Evolutionary conservation across 805 yeast genomes (phyloP), one percentile per base, ranked within the genome.

Genomic region (Priceomyces melissophilus): DNA sequence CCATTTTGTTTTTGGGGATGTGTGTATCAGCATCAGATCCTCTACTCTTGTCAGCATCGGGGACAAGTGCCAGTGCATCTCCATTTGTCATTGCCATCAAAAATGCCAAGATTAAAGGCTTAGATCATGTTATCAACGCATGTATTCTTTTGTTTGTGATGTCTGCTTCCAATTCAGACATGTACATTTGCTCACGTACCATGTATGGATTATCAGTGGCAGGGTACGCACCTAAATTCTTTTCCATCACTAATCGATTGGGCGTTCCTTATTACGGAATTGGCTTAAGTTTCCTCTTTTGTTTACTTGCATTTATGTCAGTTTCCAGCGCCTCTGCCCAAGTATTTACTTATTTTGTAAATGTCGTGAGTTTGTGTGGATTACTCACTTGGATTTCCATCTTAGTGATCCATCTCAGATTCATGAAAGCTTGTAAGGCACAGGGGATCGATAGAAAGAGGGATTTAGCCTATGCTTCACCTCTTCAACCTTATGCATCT

Each of bases 1-100:
- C 84, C 17, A 78, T 83, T 40, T 70, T 82, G 50, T 62, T 84
- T 43, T 64, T 85, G 47, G 87, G 88, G 35, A 71, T 82, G 78
- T 71, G 81, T 57, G 90, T 84, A 42, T 75, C 86, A 29, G 76
- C 76, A 44, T 69, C 69, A 47, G 81, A 80, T 55, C 71, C 75
- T 30, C 49, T 61, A 36, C 68, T 84, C 45, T 61, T 76, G 49
- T 55, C 60, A 40, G 80, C 81, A 11, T 72, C 78, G 12, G 73
- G 79, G 38, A 69, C 70, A 32, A 66, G 72, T 32, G 88, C 90
- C 2, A 74, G 83, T 31, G 89, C 91, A 14, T 84, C 93, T 11
- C 95, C 96, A 30, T 87, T 86, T 54, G 90, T 86, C 39, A 81
- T 86, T 54, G 96, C 95, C 36, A 82, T 87, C 54, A 75, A 75